Evolutionary conservation across 768 basidiomycete species (phyloP).

Genomic region (Kwoniella dendrophila): DNA sequence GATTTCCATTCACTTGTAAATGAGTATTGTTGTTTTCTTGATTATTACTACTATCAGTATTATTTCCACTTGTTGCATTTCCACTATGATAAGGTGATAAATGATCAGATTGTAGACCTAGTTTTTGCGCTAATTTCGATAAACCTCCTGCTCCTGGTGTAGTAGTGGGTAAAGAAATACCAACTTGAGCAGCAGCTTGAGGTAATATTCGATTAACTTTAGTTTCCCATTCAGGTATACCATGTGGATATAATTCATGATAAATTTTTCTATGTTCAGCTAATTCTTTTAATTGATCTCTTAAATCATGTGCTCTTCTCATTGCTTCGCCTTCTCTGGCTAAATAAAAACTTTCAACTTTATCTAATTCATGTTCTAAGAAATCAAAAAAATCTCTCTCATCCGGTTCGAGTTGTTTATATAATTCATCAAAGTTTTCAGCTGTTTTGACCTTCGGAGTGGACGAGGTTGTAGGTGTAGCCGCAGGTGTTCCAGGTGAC

Average conservation of each 20-base stretch:
- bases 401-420: slow-evolving; percentile 64
- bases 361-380: slow-evolving; percentile 77
- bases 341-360: slow-evolving; percentile 80
- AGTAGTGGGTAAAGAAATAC: no score
- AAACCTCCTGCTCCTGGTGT: slow-evolving; percentile 8
- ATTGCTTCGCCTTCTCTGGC: slow-evolving; percentile 67
- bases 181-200: slow-evolving; percentile 8
- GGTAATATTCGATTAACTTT: slow-evolving; percentile 38
- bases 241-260: slow-evolving; percentile 52
- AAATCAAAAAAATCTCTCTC: slow-evolving; percentile 75
- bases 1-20: background rate
- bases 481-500: slow-evolving; percentile 23
- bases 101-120: background rate
- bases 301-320: slow-evolving; percentile 59
- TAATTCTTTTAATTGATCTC: slow-evolving; percentile 74
- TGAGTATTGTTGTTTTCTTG: no score
- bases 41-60: background rate
- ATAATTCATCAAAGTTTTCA: slow-evolving; percentile 53
- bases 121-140: slow-evolving; percentile 16
- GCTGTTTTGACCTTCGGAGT: slow-evolving; percentile 40
- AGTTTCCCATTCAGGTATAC: slow-evolving; percentile 46
- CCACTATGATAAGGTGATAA: background rate
- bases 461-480: no score
- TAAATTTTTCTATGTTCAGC: slow-evolving; percentile 65
- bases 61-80: background rate